Base-by-base conservation (phyloP, 2,329 filamentous ascomycete genomes). In the Venturia carpophila region DNA sequence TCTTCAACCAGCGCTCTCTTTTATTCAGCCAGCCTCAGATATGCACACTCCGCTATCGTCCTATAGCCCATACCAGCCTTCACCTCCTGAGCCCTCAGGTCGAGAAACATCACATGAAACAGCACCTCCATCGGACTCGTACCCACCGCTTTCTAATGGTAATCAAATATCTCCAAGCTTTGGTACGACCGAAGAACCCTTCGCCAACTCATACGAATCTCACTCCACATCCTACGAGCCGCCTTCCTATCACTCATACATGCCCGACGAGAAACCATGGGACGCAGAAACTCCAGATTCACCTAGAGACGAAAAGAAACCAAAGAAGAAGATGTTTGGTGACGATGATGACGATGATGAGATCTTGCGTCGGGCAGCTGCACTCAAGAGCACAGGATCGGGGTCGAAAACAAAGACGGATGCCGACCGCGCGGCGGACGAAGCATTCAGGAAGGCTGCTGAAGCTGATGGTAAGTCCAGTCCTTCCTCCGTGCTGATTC, bases 361-460 rank as follows among this genome's bases (percentile, higher is more conserved):
- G 55, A 79, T 85, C 41, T 78, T 79, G 7, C 73, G 77, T 47
- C 79, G 79, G 42, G 83, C 82, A 55, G 78, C 83, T 1, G 78
- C 80, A 2, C 75, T 82, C 63, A 82, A 79, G 68, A 82, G 80
- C 37, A 88, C 89, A 73, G 82, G 88, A 73, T 24, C 78, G 83
- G 47, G 87, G 89, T 15, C 87, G 86, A 62, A 65, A 63, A 41
- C 56, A 47, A 75, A 74, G 65, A 72, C 73, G 5, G 71, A 75
- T 9, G 77, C 77, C 71, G 90, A 95, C 71, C 83, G 85, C 30
- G 89, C 91, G 74, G 92, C 92, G 60, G 88, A 91, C 66, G 92
- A 95, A 71, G 87, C 91, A 74, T 91, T 97, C 80, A 85, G 87
- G 65, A 91, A 88, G 74, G 91, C 90, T 34, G 93, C 91, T 0